phyloP scores from a whole-genome alignment of 208 protist genomes.

The Leishmania braziliensis region DNA sequence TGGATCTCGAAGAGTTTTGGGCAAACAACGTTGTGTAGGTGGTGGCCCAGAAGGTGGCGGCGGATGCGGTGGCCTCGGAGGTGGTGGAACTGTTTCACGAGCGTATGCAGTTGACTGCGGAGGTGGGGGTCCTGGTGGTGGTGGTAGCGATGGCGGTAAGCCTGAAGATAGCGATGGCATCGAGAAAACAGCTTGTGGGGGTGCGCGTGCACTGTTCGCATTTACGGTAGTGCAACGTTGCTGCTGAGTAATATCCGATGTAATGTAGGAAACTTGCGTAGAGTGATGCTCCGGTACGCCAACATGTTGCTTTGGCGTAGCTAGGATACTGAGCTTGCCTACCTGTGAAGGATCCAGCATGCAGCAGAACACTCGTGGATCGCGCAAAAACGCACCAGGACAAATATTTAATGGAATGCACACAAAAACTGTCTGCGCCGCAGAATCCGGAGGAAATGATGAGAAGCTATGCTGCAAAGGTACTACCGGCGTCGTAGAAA shows the following conservation, averaged over 20 bases:
- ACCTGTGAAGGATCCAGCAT: constrained; percentile 47
- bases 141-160: constrained; percentile 23
- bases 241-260: not conserved
- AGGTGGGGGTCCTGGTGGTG: constrained; percentile 23
- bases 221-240: not conserved
- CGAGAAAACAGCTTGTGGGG: not conserved
- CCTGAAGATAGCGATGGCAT: not conserved
- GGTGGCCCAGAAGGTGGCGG: not conserved
- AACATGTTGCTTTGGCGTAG: not conserved
- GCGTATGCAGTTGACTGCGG: not conserved
- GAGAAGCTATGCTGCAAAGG: not conserved
- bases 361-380: constrained; percentile 66
- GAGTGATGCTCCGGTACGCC: not conserved
- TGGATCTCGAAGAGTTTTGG: not conserved
- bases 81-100: not conserved
- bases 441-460: not conserved
- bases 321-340: constrained; percentile 31
- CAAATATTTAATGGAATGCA: constrained; percentile 70
- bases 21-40: too few relatives aligned
- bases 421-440: constrained; percentile 32
- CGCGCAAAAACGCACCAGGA: constrained; percentile 50
- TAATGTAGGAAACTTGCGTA: not conserved
- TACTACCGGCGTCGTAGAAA: not conserved
- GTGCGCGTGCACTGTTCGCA: not conserved
- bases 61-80: constrained; percentile 6